Evolutionary conservation across 305 asterid genomes (phyloP).

Genomic region (Fraxinus ornus): DNA sequence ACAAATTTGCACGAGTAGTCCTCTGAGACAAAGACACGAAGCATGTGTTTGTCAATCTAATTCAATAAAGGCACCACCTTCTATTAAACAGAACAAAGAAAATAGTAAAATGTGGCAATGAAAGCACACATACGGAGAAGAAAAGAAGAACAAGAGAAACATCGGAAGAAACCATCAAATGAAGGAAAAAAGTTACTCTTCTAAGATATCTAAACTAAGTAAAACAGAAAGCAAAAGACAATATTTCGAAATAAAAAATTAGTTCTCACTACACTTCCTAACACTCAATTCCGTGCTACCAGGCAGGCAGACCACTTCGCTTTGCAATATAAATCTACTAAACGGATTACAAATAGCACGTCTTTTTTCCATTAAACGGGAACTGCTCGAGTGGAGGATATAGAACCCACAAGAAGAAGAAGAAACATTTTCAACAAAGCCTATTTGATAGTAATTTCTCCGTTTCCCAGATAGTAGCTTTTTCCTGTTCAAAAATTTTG

Average conservation of each 20-base stretch:
- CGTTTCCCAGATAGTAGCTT: background rate
- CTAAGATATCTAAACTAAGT: background rate
- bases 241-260: background rate
- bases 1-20: background rate
- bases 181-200: background rate
- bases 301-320: background rate
- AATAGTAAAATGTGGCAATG: background rate
- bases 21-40: conserved; percentile 26
- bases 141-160: background rate
- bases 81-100: background rate
- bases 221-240: background rate
- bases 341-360: conserved; percentile 5
- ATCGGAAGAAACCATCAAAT: background rate
- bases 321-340: conserved; percentile 7
- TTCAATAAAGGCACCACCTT: background rate
- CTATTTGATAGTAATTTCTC: conserved; percentile 1
- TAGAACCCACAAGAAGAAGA: background rate
- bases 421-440: conserved; percentile 2
- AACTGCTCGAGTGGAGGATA: background rate
- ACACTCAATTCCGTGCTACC: background rate
- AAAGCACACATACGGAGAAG: background rate
- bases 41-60: background rate
- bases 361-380: background rate
- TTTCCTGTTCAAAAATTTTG: background rate
- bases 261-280: conserved; percentile 10